These are phyloP conservation scores for Leavenworthia alabamica DNA, from an alignment of 345 rosid species.

Conservation along the genomic window DNA sequence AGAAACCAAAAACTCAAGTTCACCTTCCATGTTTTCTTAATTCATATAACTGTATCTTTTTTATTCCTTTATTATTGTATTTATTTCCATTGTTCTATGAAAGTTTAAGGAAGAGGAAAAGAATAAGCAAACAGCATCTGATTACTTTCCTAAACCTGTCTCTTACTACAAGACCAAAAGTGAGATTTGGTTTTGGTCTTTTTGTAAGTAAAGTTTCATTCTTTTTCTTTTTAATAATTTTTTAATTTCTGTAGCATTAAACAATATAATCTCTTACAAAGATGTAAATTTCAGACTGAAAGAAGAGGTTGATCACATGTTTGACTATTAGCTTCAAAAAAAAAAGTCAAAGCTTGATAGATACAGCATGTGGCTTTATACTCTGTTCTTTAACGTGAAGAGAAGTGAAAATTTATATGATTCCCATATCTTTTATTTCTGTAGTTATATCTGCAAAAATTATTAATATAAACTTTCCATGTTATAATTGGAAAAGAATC, in stretches of 20 bases:
- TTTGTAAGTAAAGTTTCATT: conserved; percentile 19
- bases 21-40: conserved; percentile 24
- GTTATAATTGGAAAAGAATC: conserved; percentile 20
- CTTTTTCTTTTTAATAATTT: background rate
- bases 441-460: conserved; percentile 5
- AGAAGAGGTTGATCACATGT: conserved; percentile 27
- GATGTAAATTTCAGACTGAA: conserved; percentile 6
- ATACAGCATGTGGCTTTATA: conserved; percentile 27
- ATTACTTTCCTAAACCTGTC: conserved; percentile 26
- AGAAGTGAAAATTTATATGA: conserved; percentile 22
- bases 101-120: conserved; percentile 17
- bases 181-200: conserved; percentile 27
- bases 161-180: conserved; percentile 14
- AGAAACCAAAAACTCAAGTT: conserved; percentile 30
- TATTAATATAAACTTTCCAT: background rate
- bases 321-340: conserved; percentile 11
- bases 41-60: background rate
- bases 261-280: background rate
- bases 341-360: conserved; percentile 18
- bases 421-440: conserved; percentile 16
- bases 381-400: conserved; percentile 33
- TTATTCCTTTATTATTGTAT: conserved; percentile 7
- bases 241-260: background rate
- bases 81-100: conserved; percentile 5
- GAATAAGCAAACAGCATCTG: conserved; percentile 19